A percentile compares a stretch with the other conserved stretches of the same genome.
phyloP scores from a whole-genome alignment of 179 eudicot genomes.

The Heliamphora ciliata region DNA sequence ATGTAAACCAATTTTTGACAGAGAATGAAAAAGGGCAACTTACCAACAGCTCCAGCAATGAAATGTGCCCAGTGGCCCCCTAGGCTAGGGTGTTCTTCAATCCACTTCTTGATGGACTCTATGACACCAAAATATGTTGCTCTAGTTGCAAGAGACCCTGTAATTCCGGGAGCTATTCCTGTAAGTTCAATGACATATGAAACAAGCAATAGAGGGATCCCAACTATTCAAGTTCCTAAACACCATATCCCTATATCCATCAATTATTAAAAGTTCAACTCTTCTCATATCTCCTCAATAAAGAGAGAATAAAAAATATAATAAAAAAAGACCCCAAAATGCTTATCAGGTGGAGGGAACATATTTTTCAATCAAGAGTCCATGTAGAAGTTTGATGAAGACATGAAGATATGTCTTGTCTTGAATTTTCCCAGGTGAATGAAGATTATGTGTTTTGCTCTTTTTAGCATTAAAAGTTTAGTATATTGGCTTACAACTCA shows the following conservation, averaged over 20 bases:
- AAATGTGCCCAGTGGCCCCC: constrained; percentile 87
- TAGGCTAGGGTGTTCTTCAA: constrained; percentile 74
- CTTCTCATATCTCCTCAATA: not conserved
- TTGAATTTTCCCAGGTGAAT: no score
- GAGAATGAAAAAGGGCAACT: constrained; percentile 14
- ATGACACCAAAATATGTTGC: constrained; percentile 94
- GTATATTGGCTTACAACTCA: no score
- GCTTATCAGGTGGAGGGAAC: not conserved
- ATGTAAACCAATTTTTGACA: constrained; percentile 2
- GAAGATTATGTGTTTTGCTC: no score
- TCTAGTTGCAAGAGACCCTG: constrained; percentile 88
- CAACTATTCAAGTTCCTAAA: constrained; percentile 7
- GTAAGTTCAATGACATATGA: not conserved
- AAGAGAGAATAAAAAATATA: not conserved
- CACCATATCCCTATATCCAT: not conserved
- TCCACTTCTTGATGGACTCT: constrained; percentile 86
- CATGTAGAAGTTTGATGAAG: not conserved
- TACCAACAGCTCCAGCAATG: constrained; percentile 86
- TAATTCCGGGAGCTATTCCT: constrained; percentile 71
- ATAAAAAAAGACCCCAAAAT: not conserved
- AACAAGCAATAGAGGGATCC: constrained; percentile 7
- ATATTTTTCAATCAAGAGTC: not conserved
- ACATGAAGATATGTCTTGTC: no score
- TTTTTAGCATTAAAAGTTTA: no score
- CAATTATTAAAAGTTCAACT: not conserved